phyloP scores from a whole-genome alignment of 2,329 filamentous ascomycete species.

The Lasiodiplodia hormozganensis region DNA sequence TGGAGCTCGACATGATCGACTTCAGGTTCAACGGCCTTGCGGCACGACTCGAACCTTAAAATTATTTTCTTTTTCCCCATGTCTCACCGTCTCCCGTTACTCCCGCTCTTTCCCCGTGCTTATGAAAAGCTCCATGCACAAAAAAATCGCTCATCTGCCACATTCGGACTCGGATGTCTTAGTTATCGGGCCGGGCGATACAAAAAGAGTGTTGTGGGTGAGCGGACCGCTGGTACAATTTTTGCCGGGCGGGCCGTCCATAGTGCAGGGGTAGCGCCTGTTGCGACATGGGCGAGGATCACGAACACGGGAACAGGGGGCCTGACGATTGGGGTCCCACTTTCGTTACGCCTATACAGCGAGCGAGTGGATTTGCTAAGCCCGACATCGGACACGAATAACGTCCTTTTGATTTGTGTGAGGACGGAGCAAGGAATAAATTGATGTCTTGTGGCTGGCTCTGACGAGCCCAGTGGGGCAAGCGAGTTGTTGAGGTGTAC shows the following conservation, averaged over 20 bases:
- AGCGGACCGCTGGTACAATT: neutral
- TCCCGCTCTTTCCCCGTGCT: no score
- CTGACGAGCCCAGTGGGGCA: neutral
- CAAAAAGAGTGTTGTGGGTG: neutral
- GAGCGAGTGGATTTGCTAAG: neutral
- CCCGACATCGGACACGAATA: no score
- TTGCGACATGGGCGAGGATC: neutral
- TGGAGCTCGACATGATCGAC: constrained; percentile 11
- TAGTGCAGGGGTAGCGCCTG: neutral
- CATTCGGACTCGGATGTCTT: neutral
- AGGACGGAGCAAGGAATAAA: neutral
- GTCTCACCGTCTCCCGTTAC: neutral
- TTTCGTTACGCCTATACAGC: neutral
- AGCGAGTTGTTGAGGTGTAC: neutral
- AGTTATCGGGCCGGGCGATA: neutral
- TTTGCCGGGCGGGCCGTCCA: neutral
- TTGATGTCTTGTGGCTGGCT: neutral
- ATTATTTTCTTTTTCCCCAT: neutral
- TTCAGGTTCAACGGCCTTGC: neutral
- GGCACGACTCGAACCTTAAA: neutral
- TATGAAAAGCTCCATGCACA: neutral
- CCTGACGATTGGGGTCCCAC: neutral
- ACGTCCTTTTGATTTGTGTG: neutral
- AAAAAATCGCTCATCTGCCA: neutral
- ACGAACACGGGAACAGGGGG: neutral